Evolutionary conservation across 2,329 filamentous ascomycete species (phyloP), one percentile per base, ranked within the genome.

Genomic region (Aspergillus hiratsukae): DNA sequence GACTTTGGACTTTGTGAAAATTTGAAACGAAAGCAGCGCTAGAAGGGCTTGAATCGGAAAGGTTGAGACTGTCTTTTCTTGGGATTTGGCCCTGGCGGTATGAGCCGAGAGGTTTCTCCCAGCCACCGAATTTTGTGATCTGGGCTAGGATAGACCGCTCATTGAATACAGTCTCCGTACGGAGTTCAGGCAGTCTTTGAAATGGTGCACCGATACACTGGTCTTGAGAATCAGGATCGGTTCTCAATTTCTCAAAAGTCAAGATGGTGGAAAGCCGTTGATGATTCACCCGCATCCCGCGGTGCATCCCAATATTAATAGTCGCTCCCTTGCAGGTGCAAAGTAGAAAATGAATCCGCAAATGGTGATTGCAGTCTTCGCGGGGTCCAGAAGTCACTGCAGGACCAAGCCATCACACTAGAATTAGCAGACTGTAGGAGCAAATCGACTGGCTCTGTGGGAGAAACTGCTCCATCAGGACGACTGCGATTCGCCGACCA

Each of bases 381-480:
- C 14, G 43, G 23, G 21, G 43, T 14, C 41, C 41, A 45, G 19
- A 10, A 19, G 21, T 14, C 21, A 25, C 43, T 7, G 43, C 21
- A 46, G 3, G 5, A 46, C 10, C 43, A 46, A 25, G 43, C 43
- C 21, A 46, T 21, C 43, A 46, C 43, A 46, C 43, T 21, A 21
- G 17, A 17, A 43, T 10, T 29, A 31, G 41, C 45, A 52, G 27
- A 31, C 52, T 48, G n/a, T n/a, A 29, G 40, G 43, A 53, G 43
- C n/a, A 23, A 40, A 7, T 14, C 43, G 23, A 46, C 43, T 46
- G 43, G 31, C 31, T 37, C 14, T 7, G 31, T 17, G 31, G 31
- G 43, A 46, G 45, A 23, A 56, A 49, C 53, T 53, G 55, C 58
- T 59, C 58, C 60, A 61, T 62, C 52, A 45, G 56, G 46, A 14